These are phyloP conservation scores for Pulveroboletus sp. DNA, from an alignment of 768 basidiomycete genomes.

Conservation along the genomic window DNA sequence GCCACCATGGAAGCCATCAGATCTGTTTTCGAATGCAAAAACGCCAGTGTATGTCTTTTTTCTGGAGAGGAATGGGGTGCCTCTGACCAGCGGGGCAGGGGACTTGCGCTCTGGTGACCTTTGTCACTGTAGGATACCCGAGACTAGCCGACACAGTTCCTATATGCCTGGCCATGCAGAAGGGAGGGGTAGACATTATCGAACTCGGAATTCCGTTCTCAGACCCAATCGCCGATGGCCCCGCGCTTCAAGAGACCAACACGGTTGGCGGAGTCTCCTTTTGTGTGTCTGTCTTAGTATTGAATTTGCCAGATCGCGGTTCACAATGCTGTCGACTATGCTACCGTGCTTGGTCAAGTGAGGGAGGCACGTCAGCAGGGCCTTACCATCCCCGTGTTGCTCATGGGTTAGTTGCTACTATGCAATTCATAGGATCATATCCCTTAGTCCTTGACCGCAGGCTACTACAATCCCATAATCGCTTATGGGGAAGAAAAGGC, in stretches of 20 bases:
- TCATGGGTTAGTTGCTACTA: slow-evolving; percentile 21
- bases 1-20: slow-evolving; percentile 27
- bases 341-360: slow-evolving; percentile 67
- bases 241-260: slow-evolving; percentile 88
- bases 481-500: slow-evolving; percentile 95
- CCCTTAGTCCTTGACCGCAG: slow-evolving; percentile 36
- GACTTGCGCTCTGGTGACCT: slow-evolving; percentile 68
- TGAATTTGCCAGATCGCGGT: slow-evolving; percentile 66
- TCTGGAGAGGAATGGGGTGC: too few species aligned
- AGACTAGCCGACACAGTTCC: slow-evolving; percentile 74
- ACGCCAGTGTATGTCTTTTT: slow-evolving; percentile 10
- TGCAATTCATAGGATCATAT: background rate
- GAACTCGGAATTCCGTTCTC: slow-evolving; percentile 80
- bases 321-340: slow-evolving; percentile 73
- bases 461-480: slow-evolving; percentile 95
- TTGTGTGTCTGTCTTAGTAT: background rate
- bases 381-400: slow-evolving; percentile 74
- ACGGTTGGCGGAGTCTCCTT: slow-evolving; percentile 43
- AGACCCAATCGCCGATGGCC: slow-evolving; percentile 95
- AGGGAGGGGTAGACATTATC: slow-evolving; percentile 90
- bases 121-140: slow-evolving; percentile 94
- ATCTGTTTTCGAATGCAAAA: slow-evolving; percentile 26
- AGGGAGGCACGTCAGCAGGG: slow-evolving; percentile 78
- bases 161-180: slow-evolving; percentile 86
- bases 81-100: slow-evolving; percentile 22